phyloP scores from a whole-genome alignment of 257 asterid genomes.

The Catharanthus roseus region DNA sequence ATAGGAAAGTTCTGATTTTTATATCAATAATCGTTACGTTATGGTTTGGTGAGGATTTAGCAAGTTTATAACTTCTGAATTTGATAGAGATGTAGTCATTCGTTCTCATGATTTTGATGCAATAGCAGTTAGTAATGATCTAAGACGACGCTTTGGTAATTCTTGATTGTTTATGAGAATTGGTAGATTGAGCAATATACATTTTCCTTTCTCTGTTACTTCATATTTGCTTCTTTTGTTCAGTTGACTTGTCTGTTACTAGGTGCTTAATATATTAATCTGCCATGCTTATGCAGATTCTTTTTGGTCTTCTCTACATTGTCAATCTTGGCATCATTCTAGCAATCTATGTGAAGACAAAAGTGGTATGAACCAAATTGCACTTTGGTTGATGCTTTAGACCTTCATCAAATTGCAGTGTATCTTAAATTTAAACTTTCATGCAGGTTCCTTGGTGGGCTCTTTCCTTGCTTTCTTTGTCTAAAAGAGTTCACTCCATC shows the following conservation, averaged over 20 bases:
- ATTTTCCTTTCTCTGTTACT: background rate
- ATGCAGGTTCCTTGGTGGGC: slow-evolving; percentile 99
- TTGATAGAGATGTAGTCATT: too few species aligned
- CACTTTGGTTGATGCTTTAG: background rate
- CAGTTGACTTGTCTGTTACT: background rate
- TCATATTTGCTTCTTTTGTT: background rate
- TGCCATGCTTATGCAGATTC: slow-evolving; percentile 51
- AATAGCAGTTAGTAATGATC: background rate
- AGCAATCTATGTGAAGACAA: slow-evolving; percentile 69
- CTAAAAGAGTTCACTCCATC: slow-evolving; percentile 87
- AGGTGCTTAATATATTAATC: background rate
- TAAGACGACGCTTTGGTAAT: background rate
- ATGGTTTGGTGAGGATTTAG: too few species aligned
- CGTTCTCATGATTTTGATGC: too few species aligned
- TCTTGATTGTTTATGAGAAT: background rate
- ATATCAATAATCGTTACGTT: background rate
- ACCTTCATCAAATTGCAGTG: background rate
- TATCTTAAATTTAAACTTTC: slow-evolving; percentile 2
- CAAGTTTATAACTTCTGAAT: too few species aligned
- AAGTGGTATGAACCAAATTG: slow-evolving; percentile 54
- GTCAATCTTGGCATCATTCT: slow-evolving; percentile 77
- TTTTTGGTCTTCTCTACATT: slow-evolving; percentile 74
- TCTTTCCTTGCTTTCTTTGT: slow-evolving; percentile 65
- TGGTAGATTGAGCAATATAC: background rate
- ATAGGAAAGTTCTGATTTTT: background rate